Evolutionary conservation across 2,329 filamentous ascomycete genomes (phyloP).

Genomic region (Calycina herbarum): DNA sequence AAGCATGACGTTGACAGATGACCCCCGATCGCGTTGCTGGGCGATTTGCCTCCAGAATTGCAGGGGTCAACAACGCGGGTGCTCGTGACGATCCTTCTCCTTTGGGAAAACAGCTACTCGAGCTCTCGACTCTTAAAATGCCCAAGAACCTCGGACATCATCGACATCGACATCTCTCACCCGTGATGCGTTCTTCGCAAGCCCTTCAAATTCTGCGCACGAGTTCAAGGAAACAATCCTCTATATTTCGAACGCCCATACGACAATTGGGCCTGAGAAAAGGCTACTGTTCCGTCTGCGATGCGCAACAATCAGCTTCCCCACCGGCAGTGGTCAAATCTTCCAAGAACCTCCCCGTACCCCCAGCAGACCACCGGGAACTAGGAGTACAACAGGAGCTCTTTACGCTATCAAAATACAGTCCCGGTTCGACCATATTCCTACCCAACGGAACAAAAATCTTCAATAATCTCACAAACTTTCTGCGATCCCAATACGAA

Average conservation of each 20-base stretch:
- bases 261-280: constrained; percentile 18
- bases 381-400: constrained; percentile 68
- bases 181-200: constrained; percentile 35
- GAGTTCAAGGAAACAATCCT: constrained; percentile 19
- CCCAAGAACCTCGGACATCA: background rate
- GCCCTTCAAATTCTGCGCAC: constrained; percentile 29
- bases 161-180: constrained; percentile 11
- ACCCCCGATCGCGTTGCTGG: constrained; percentile 11
- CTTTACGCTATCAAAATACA: constrained; percentile 77
- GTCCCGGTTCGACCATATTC: constrained; percentile 83
- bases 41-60: background rate
- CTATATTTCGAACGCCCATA: constrained; percentile 7
- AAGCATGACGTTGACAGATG: constrained; percentile 30
- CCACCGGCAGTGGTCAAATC: constrained; percentile 17
- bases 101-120: constrained; percentile 13
- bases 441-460: constrained; percentile 78
- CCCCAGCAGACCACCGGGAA: constrained; percentile 55
- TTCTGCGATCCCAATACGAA: constrained; percentile 80
- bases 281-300: constrained; percentile 38
- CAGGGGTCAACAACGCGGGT: background rate
- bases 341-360: constrained; percentile 20
- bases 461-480: constrained; percentile 80
- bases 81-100: constrained; percentile 15
- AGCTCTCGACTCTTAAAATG: background rate
- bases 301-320: constrained; percentile 18